Evolutionary conservation across 768 basidiomycete species (phyloP).

Genomic region (Hericium coralloides): DNA sequence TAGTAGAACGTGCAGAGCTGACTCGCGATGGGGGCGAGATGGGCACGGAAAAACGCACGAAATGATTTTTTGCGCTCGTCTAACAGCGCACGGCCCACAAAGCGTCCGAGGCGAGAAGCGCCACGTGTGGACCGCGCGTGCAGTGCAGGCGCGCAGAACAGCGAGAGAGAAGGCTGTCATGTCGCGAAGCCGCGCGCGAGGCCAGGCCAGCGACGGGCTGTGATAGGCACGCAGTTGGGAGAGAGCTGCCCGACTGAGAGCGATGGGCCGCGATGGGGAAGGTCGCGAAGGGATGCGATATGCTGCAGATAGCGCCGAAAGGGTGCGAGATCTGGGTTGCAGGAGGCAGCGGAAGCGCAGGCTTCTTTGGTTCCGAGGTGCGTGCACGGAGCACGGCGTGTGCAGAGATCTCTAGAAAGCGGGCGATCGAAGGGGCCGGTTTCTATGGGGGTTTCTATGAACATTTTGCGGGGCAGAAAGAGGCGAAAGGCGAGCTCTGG

Average conservation of each 20-base stretch:
- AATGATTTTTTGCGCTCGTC: too few species aligned
- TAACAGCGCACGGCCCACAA: too few species aligned
- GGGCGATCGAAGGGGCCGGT: neutral
- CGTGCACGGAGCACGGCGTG: neutral
- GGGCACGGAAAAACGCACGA: too few species aligned
- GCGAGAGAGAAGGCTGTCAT: too few species aligned
- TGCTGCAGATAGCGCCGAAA: neutral
- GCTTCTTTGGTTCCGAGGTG: neutral
- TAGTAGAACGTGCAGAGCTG: too few species aligned
- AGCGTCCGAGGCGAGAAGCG: neutral
- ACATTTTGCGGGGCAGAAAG: too few species aligned
- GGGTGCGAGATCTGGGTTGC: neutral
- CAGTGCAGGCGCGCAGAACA: too few species aligned
- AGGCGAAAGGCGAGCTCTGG: too few species aligned
- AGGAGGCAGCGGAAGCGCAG: too few species aligned
- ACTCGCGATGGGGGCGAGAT: too few species aligned
- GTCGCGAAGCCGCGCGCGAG: too few species aligned
- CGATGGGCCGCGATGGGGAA: neutral
- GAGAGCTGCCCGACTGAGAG: too few species aligned
- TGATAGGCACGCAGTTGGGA: neutral
- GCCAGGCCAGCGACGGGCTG: neutral
- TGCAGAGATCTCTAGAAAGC: slow-evolving; percentile 7
- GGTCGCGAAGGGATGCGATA: neutral
- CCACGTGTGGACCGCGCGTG: neutral
- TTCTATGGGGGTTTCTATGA: slow-evolving; percentile 5